Evolutionary conservation across 1,284 basidiomycete species (phyloP).

Genomic region (Omphalotus olearius): DNA sequence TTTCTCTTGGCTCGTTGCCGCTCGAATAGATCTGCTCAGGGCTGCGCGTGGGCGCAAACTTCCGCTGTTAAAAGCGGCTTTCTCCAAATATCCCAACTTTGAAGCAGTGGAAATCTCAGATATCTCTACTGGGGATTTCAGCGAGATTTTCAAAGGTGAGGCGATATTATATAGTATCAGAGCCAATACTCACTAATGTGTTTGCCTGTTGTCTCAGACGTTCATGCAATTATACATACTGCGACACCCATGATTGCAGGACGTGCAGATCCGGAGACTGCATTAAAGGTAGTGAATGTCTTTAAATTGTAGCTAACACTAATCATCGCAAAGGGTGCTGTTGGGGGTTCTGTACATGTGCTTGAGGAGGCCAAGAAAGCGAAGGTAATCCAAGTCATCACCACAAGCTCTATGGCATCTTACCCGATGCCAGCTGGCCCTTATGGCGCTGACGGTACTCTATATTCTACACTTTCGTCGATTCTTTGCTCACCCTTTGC

Average conservation of each 20-base stretch:
- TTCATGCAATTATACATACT: conserved; percentile 10
- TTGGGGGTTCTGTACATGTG: conserved; percentile 8
- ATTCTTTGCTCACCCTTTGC: not conserved
- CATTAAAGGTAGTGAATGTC: conserved; percentile 10
- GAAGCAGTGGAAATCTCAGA: conserved; percentile 10
- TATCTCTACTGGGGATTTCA: conserved; percentile 8
- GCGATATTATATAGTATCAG: not conserved
- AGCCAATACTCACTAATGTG: not conserved
- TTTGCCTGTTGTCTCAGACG: not conserved
- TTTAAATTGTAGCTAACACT: not conserved
- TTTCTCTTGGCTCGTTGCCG: not conserved
- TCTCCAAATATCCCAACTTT: conserved; percentile 7
- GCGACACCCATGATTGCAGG: conserved; percentile 11
- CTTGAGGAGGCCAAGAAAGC: conserved; percentile 8
- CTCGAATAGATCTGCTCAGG: not conserved
- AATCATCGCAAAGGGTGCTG: conserved; percentile 1
- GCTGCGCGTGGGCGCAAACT: conserved; percentile 10
- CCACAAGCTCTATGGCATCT: conserved; percentile 8
- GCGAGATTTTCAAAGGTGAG: conserved; percentile 4
- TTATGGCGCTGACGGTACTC: conserved; percentile 5
- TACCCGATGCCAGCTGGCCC: conserved; percentile 4
- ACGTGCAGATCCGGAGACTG: conserved; percentile 10
- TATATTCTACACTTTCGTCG: not conserved
- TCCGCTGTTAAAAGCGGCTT: conserved; percentile 2
- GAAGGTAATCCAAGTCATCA: conserved; percentile 3